phyloP scores from a whole-genome alignment of 2,329 filamentous ascomycete genomes.

The Colletotrichum sansevieriae region DNA sequence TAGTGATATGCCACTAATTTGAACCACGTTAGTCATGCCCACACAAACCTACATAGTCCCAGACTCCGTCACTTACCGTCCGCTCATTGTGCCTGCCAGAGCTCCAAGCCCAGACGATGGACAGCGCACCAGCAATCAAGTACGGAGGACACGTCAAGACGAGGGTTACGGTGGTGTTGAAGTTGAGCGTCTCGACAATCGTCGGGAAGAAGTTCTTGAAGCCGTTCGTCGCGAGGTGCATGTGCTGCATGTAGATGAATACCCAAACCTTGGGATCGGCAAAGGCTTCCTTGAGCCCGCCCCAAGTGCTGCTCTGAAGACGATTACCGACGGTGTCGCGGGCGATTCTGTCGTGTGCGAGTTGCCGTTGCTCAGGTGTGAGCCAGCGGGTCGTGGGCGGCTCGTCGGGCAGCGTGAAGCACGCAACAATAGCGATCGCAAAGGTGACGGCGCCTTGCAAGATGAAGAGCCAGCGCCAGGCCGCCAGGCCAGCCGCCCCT shows the following conservation, averaged over 20 bases:
- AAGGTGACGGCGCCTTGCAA: slow-evolving; percentile 49
- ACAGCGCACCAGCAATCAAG: slow-evolving; percentile 53
- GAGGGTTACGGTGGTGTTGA: slow-evolving; percentile 56
- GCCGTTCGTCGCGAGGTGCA: slow-evolving; percentile 59
- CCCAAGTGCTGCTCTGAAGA: slow-evolving; percentile 51
- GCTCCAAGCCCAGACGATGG: slow-evolving; percentile 50
- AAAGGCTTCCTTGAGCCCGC: slow-evolving; percentile 57
- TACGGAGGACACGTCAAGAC: slow-evolving; percentile 61
- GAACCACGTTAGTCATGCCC: too few relatives aligned
- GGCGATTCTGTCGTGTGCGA: slow-evolving; percentile 56
- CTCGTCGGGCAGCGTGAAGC: slow-evolving; percentile 53
- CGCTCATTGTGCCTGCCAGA: slow-evolving; percentile 59
- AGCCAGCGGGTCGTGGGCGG: slow-evolving; percentile 55
- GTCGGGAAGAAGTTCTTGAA: slow-evolving; percentile 59
- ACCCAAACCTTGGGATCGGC: slow-evolving; percentile 60
- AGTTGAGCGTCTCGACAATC: slow-evolving; percentile 54
- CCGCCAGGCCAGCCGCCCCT: slow-evolving; percentile 45
- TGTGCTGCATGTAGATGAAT: slow-evolving; percentile 62
- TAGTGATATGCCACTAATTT: slow-evolving; percentile 57
- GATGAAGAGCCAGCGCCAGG: slow-evolving; percentile 53
- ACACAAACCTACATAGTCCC: too few relatives aligned
- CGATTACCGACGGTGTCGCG: slow-evolving; percentile 46
- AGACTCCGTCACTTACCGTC: slow-evolving; percentile 44
- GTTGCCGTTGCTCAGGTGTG: slow-evolving; percentile 52
- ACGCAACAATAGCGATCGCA: slow-evolving; percentile 47